Evolutionary conservation across 306 rosid genomes (phyloP), one percentile per base, ranked within the genome.

Genomic region (Dalbergia oliveri): DNA sequence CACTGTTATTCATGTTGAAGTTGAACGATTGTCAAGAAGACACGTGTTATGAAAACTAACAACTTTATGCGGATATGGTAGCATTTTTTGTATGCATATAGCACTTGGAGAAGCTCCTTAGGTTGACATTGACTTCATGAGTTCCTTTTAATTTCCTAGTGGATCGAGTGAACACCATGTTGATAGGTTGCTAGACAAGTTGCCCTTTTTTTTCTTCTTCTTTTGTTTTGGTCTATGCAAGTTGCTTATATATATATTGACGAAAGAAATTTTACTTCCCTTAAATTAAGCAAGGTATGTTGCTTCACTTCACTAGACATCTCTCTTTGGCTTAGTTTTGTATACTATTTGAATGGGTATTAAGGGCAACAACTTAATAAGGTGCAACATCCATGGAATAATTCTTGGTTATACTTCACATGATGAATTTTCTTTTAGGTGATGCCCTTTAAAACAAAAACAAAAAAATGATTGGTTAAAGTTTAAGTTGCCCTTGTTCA

Each of bases 51-150:
- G 51, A 4, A 10, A 15, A 53, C 45, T 23, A 21, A 45, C 31
- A 65, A 19, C 51, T 8, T 14, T 47, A 26, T 26, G 31, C 31
- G 31, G 31, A 11, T 65, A 41, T 73, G 21, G 45, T 23, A 39
- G 51, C 44, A 64, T 15, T 23, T 60, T 26, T 50, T 62, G 50
- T 64, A 80, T 66, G 45, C 75, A 81, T 67, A 81, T 75, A 45
- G 65, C 47, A 53, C 45, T 41, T 73, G 69, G 69, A 63, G 56
- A 73, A 44, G 62, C 56, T 31, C 10, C 14, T 56, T 10, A 6
- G 57, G 76, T 81, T 74, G 76, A 47, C 66, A 49, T 75, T 60
- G 51, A 69, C 60, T 35, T 75, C 8, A 4, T 10, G 56, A 13
- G n/a, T 23, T 39, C n/a, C 43, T 9, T 54, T 15, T 16, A 58